phyloP scores from a whole-genome alignment of 768 basidiomycete genomes.

The Multifurca ochricompacta region DNA sequence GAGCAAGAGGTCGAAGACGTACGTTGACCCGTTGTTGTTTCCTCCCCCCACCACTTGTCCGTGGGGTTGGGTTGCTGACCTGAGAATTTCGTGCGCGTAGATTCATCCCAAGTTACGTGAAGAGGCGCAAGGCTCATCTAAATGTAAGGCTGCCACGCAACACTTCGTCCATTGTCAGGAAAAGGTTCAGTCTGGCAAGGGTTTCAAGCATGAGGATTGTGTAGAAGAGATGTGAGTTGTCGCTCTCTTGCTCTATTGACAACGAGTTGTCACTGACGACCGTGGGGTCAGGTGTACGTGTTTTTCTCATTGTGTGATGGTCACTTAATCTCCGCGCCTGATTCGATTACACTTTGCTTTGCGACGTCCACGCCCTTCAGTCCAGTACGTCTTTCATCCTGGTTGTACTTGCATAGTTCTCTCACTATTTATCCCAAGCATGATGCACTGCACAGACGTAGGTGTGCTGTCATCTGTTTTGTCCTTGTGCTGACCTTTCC shows the following conservation, averaged over 20 bases:
- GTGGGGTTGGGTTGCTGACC: not conserved
- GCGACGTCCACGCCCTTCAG: slow-evolving; percentile 26
- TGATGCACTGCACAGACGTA: slow-evolving; percentile 94
- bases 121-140: slow-evolving; percentile 58
- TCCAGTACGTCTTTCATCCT: slow-evolving; percentile 52
- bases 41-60: not conserved
- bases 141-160: slow-evolving; percentile 61
- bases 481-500: slow-evolving; percentile 1
- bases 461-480: slow-evolving; percentile 25
- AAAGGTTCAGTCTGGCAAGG: slow-evolving; percentile 74
- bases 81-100: slow-evolving; percentile 32
- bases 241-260: not conserved
- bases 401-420: not conserved
- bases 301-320: not conserved
- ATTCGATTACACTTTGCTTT: not conserved
- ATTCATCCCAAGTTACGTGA: slow-evolving; percentile 62
- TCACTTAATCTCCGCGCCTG: not conserved
- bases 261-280: not conserved
- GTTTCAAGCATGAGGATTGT: slow-evolving; percentile 87
- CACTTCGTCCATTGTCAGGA: slow-evolving; percentile 91
- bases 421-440: slow-evolving; percentile 34
- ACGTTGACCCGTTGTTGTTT: slow-evolving; percentile 32
- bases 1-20: slow-evolving; percentile 77
- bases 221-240: slow-evolving; percentile 82
- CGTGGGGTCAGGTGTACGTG: slow-evolving; percentile 23